These are phyloP conservation scores for Cytospora piceae DNA, from an alignment of 2,329 filamentous ascomycete species.

Conservation along the genomic window DNA sequence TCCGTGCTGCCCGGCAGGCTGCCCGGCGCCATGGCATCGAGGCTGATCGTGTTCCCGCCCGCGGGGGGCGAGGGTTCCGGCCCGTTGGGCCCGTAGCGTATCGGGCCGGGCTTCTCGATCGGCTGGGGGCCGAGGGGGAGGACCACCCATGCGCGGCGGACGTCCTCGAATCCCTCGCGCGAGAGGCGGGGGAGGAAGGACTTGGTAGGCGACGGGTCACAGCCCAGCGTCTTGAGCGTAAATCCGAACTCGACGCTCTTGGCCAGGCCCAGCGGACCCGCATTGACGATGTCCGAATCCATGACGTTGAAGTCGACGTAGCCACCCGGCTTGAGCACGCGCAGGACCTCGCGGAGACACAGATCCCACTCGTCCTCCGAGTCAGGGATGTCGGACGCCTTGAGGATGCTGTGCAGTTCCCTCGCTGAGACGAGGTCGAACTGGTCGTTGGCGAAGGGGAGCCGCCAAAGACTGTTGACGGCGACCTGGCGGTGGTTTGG, in stretches of 20 bases:
- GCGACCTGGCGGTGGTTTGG: slow-evolving; percentile 84
- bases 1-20: slow-evolving; percentile 71
- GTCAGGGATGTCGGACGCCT: slow-evolving; percentile 65
- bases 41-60: slow-evolving; percentile 48
- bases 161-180: slow-evolving; percentile 75
- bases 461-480: slow-evolving; percentile 74
- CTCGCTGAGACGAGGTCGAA: slow-evolving; percentile 93
- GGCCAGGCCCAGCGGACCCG: slow-evolving; percentile 77
- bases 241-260: slow-evolving; percentile 92
- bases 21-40: slow-evolving; percentile 66
- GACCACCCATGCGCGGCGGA: slow-evolving; percentile 86
- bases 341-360: slow-evolving; percentile 83
- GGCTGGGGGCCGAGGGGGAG: slow-evolving; percentile 72
- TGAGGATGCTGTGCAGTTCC: slow-evolving; percentile 82
- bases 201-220: slow-evolving; percentile 84
- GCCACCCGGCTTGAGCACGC: slow-evolving; percentile 89
- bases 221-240: slow-evolving; percentile 84
- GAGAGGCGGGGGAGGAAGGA: slow-evolving; percentile 75
- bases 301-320: slow-evolving; percentile 90
- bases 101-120: slow-evolving; percentile 42
- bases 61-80: slow-evolving; percentile 43
- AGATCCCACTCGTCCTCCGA: slow-evolving; percentile 84
- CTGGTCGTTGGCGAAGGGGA: slow-evolving; percentile 83
- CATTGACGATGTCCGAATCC: slow-evolving; percentile 87
- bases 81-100: slow-evolving; percentile 45